Evolutionary conservation across 1,284 basidiomycete species (phyloP), one percentile per base, ranked within the genome.

Genomic region (Prillingera fragicola): DNA sequence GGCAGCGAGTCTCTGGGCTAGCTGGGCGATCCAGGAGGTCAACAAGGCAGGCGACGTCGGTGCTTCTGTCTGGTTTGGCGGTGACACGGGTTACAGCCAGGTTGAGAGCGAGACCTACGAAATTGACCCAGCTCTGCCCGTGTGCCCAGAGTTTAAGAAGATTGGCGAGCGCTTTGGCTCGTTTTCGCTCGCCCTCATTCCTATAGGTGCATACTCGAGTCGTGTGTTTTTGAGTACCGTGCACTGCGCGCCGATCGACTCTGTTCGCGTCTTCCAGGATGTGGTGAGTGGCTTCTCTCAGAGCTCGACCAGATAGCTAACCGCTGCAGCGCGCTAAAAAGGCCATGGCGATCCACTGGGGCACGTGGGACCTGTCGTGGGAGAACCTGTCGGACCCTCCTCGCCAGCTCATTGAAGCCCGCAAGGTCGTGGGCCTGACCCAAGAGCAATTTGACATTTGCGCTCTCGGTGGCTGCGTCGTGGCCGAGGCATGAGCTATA

Each of bases 321-420:
- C 21, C 1, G 2, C 3, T 24, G 17, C 36, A 70, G 67, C 54
- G 59, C 54, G 65, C 62, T 25, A 74, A 76, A 65, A 76, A 74
- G 54, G 82, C 78, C 0, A 53, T 84, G 3, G 81, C 77, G 2
- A 84, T 84, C 75, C 82, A 84, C 63, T 84, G 82, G 82, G 81
- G 80, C 3, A 66, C 64, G n/a, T 70, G 68, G 65, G 55, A 63
- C 33, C 61, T 72, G 48, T 62, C 65, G 4, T 48, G 52, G 13
- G 82, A 85, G 62, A 73, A 75, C 9, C 72, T 81, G 22, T 63
- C 74, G 35, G 81, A 83, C 55, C 81, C 81, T 4, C 80, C 80
- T 0, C 70, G 72, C 45, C 63, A 72, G 45, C 71, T 84, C 9
- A 73, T 66, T 2, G 69, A 74, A 25, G 80, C 79, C 43, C 74